These are phyloP conservation scores for Vaccinium darrowii DNA, from an alignment of 148 eudicot species.

Conservation along the genomic window DNA sequence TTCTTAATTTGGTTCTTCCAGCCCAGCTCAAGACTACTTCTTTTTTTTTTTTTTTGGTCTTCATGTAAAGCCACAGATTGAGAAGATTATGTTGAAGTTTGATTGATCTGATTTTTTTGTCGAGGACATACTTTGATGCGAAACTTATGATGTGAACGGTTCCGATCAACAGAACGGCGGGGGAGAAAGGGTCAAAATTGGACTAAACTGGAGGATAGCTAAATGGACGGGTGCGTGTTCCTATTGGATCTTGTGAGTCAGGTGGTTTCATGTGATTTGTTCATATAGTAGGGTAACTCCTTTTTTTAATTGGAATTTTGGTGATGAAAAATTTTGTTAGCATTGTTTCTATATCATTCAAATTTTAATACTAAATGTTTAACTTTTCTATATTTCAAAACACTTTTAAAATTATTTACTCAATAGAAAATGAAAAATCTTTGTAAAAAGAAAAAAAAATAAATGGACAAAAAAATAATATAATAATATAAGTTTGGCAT, in stretches of 20 bases:
- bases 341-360: not conserved
- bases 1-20: not conserved
- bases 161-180: not conserved
- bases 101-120: not conserved
- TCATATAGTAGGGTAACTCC: not conserved
- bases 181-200: not conserved
- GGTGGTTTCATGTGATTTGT: not conserved
- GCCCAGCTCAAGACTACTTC: not conserved
- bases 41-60: not conserved
- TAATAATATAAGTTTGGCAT: no score
- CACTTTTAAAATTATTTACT: no score
- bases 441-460: no score
- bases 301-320: not conserved
- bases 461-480: no score
- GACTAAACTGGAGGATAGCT: not conserved
- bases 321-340: not conserved
- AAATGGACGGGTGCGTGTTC: not conserved
- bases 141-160: not conserved
- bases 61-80: not conserved
- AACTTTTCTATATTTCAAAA: no score
- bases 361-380: no score
- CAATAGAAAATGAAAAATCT: no score
- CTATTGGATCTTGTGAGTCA: not conserved
- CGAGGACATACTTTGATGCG: not conserved
- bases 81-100: not conserved